phyloP scores from a whole-genome alignment of 2,329 filamentous ascomycete species.

The Pseudocercospora pini-densiflorae region DNA sequence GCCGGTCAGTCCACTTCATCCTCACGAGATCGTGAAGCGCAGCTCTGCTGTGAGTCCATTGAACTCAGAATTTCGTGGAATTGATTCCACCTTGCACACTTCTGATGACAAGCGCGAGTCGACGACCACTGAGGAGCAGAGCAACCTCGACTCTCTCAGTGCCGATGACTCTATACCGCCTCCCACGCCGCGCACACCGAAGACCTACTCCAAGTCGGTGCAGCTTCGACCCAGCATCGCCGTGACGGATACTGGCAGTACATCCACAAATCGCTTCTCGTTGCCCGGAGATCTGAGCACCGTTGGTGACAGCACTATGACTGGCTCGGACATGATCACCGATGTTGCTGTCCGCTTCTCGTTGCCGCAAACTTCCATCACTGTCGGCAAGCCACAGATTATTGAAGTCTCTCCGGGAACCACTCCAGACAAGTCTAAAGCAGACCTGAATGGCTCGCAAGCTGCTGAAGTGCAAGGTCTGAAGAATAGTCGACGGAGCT shows the following conservation, averaged over 20 bases:
- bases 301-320: conserved; percentile 37
- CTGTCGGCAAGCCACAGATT: conserved; percentile 41
- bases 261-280: conserved; percentile 36
- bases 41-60: conserved; percentile 42
- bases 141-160: conserved; percentile 12
- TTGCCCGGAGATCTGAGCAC: conserved; percentile 39
- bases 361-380: conserved; percentile 42
- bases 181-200: conserved; percentile 37
- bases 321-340: conserved; percentile 40
- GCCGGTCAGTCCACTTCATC: conserved; percentile 39
- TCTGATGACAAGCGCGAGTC: conserved; percentile 19
- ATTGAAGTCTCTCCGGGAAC: conserved; percentile 38
- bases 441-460: conserved; percentile 27
- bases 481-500: conserved; percentile 28
- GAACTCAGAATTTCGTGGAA: conserved; percentile 34
- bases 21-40: conserved; percentile 35
- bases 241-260: conserved; percentile 30
- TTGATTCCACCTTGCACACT: conserved; percentile 35
- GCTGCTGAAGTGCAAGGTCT: conserved; percentile 24
- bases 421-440: conserved; percentile 34
- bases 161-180: conserved; percentile 32
- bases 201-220: conserved; percentile 41
- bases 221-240: conserved; percentile 34
- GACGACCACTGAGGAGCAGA: conserved; percentile 11
- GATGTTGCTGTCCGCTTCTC: conserved; percentile 46